Base-by-base conservation (phyloP, 306 rosid genomes). In the Cicer cuneatum region DNA sequence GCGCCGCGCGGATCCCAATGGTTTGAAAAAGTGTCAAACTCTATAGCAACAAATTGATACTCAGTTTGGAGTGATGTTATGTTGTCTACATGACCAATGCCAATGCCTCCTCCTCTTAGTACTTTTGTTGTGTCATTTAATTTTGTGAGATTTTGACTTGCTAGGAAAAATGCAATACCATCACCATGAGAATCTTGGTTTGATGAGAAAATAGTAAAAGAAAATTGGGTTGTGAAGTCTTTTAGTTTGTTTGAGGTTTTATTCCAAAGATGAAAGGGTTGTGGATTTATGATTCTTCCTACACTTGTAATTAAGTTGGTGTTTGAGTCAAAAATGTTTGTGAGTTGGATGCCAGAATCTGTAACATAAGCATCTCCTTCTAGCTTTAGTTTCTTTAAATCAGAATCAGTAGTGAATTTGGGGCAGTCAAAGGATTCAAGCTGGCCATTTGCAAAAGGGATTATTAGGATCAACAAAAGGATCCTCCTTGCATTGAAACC, bases 161-260 rank as follows among this genome's bases (percentile, higher is more conserved):
- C 86, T 8, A 85, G 73, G 75, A 87, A 85, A 79, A 87, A 81
- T 5, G 86, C 53, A 54, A 85, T 29, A n/a, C 86, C 92, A 11
- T 81, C 83, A 42, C 67, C 91, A 65, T 78, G 54, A 4, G 0
- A 0, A 0, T 3, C 12, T 24, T 68, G 40, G 18, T 51, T 37
- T n/a, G 87, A 29, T 29, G 35, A 83, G 69, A 72, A 68, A 24
- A 83, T 41, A 71, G 47, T 47, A 46, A 87, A 87, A 58, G 87
- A 58, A 54, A 87, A 87, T 15, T 73, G 56, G 53, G 87, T 69
- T 0, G 10, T 12, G 69, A 87, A 87, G 76, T 77, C 77, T 4
- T 74, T 8, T 46, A 47, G 57, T 7, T 45, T 18, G 15, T 67
- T 19, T 4, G 87, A 74, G 38, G 0, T 54, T 5, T 33, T 75